Evolutionary conservation across 345 rosid genomes (phyloP), one percentile per base, ranked within the genome.

Genomic region (Populus pruinosa): DNA sequence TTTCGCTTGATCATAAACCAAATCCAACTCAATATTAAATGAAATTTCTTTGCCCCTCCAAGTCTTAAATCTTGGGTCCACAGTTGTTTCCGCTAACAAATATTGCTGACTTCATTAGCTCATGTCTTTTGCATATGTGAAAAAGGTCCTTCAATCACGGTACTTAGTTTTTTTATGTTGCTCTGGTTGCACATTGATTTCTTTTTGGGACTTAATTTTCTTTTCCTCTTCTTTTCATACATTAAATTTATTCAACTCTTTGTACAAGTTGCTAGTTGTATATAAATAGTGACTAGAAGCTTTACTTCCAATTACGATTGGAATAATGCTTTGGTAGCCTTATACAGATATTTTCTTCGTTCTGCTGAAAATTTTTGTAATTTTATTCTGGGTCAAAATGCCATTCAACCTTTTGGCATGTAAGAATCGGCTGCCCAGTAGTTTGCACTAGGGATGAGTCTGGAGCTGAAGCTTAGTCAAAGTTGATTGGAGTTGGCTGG

Each of bases 311-410:
- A 35, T 49, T 18, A 27, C 33, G 23, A 53, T 49, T 25, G 21
- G 44, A 71, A 50, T 16, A 16, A 44, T 74, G 16, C 65, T 75
- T 64, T 31, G 6, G 33, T 41, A 41, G 61, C 20, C 21, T 64
- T 39, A 16, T 21, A 7, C 10, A 38, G 8, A 17, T 14, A 50
- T 11, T 75, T 13, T 75, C 44, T 39, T 73, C 41, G 67, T 41
- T 61, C 43, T 73, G n/a, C 27, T 31, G 23, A 49, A 71, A 71
- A 17, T 71, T 68, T n/a, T 70, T 38, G 53, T 70, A 25, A 70
- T 70, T 9, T 29, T 20, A 70, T 13, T 27, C 35, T 53, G 21
- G 39, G 36, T 25, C 65, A 21, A 14, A 44, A 47, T 69, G 17
- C 59, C 29, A 23, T 44, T 44, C 59, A 44, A 70, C 20, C n/a